Evolutionary conservation across 179 eudicot species (phyloP), one percentile per base, ranked within the genome.

Genomic region (Silene coronaria): DNA sequence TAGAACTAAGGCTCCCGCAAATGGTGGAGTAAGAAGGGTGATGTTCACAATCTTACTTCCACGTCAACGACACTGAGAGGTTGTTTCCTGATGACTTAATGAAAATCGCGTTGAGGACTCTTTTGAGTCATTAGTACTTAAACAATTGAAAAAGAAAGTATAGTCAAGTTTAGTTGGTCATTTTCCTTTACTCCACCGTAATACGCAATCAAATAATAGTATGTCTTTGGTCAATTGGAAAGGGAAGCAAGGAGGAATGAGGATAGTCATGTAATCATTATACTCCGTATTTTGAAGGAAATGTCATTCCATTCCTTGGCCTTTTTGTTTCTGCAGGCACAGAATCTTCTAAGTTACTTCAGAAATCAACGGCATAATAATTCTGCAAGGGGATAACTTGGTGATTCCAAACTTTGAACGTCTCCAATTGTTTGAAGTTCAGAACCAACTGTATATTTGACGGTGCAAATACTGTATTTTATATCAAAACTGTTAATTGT

Each of bases 331-430:
- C 67, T 66, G 75, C 84, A 84, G 86, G 86, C 86, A n/a, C 84
- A 78, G 59, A 48, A 76, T 55, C 84, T 84, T 72, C 78, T 84
- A n/a, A 81, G 69, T 70, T 78, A 78, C 61, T 78, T 84, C 80
- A 84, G 86, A 78, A 80, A 60, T 72, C 84, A 84, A 51, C 84
- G 84, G 12, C 84, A 81, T 76, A 69, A 77, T 26, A 78, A 76
- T 76, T 57, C 84, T 26, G 84, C 81, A 75, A 78, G 85, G 60
- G 88, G 86, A 8, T 85, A 77, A 75, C 23, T 12, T 66, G 27
- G 67, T 48, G 30, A 64, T 51, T 22, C 28, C 36, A 68, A 73
- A 55, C 60, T 76, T 76, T 63, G 63, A 64, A 61, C 53, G 60
- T 66, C 79, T 59, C 65, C 72, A 32, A 74, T 66, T 78, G 64